Base-by-base conservation (phyloP, 2,329 filamentous ascomycete species). In the Colletotrichum kahawae region DNA sequence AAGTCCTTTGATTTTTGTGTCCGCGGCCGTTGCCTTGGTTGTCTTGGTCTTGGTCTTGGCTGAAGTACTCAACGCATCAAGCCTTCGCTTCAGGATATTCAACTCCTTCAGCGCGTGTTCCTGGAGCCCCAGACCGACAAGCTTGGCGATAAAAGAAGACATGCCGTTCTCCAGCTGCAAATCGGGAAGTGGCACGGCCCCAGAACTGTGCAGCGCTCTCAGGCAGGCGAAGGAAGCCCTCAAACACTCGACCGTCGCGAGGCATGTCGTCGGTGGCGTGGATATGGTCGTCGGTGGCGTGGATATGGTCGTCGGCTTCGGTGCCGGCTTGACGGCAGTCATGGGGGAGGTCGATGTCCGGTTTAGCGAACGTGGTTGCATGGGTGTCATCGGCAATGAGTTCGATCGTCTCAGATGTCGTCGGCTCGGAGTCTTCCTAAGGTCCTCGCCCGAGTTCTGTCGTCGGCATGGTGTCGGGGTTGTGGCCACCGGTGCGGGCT, bases 151-250 rank as follows among this genome's bases (percentile, higher is more conserved):
- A 68, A 96, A 88, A 0, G 92, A 91, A 18, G 93, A 90, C 88
- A 95, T 94, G 69, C 94, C 94, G 74, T 88, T 92, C 81, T 96
- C 94, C 5, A 96, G 83, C 80, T 96, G 93, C 51, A 94, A 84
- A 59, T 90, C 88, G 2, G 91, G 88, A n/a, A 92, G 85, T 12
- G 88, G 84, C 12, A 91, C 84, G 10, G 88, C 87, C 7, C 89
- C 84, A 1, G 89, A 84, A 31, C 89, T 86, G 66, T 93, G 90
- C 29, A 92, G 79, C 33, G 88, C 87, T 65, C 93, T 88, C 51
- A 96, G 85, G 65, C 91, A 92, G 8, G 89, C 85, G 79, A 96
- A 95, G 2, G 93, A 93, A 33, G 90, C 82, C 12, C 93, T 89
- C 8, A 92, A 90, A 79, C 94, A 95, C 83, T 95, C 93, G 14